These are phyloP conservation scores for Phytophthora tubulina DNA, from an alignment of 352 stramenopile genomes.

Conservation along the genomic window DNA sequence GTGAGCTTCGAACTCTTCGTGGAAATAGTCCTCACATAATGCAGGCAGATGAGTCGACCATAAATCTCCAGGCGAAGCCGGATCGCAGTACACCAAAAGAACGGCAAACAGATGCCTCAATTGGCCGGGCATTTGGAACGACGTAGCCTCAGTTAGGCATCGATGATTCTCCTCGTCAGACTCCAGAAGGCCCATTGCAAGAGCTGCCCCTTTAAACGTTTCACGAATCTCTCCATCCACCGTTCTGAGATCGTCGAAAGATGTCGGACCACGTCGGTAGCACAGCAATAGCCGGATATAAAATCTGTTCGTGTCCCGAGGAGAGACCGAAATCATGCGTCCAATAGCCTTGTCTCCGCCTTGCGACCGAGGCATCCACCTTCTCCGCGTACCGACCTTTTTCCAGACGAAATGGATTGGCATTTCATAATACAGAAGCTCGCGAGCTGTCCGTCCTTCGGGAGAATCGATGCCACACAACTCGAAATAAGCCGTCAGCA, in stretches of 20 bases:
- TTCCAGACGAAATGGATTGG: not conserved
- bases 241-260: slow-evolving; percentile 1
- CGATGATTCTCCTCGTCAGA: slow-evolving; percentile 12
- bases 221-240: not conserved
- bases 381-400: no score
- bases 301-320: slow-evolving; percentile 1
- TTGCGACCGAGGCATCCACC: no score
- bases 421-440: slow-evolving; percentile 14
- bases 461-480: not conserved
- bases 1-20: not conserved
- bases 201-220: not conserved
- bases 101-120: slow-evolving; percentile 14
- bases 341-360: slow-evolving; percentile 9
- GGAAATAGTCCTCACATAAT: not conserved
- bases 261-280: not conserved
- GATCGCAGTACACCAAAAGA: slow-evolving; percentile 12
- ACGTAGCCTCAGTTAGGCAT: slow-evolving; percentile 1
- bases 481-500: not conserved
- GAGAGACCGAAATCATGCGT: slow-evolving; percentile 9
- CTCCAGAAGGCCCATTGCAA: not conserved
- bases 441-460: not conserved
- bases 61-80: not conserved
- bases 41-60: not conserved
- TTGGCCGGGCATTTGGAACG: slow-evolving; percentile 13
- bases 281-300: slow-evolving; percentile 9